These are phyloP conservation scores for Kalanchoe fedtschenkoi DNA, from an alignment of 164 flowering plant genomes.

Conservation along the genomic window DNA sequence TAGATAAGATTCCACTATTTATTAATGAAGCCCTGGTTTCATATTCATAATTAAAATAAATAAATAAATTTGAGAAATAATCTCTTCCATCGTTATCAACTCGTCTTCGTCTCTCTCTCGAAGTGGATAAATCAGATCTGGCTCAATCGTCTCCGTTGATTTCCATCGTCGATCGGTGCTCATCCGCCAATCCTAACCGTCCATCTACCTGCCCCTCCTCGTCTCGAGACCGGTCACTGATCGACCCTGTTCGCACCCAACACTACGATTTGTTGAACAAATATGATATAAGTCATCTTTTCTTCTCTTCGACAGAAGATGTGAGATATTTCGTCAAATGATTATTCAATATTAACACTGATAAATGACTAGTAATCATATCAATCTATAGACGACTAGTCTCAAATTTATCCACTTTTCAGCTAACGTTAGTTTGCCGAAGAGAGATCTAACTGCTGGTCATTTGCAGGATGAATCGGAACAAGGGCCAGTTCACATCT, in stretches of 20 bases:
- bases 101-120: too few species aligned
- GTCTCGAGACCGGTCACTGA: neutral
- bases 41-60: too few species aligned
- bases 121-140: neutral
- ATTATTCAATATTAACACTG: too few species aligned
- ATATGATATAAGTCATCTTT: too few species aligned
- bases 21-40: too few species aligned
- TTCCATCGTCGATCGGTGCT: neutral
- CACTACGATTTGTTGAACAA: neutral
- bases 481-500: slow-evolving; percentile 72
- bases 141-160: slow-evolving; percentile 1
- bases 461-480: slow-evolving; percentile 56
- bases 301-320: too few species aligned
- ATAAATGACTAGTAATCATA: too few species aligned
- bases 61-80: too few species aligned
- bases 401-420: neutral
- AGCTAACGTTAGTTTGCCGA: neutral
- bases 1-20: too few species aligned
- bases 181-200: slow-evolving; percentile 5
- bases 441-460: neutral
- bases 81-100: too few species aligned
- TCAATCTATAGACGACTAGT: too few species aligned
- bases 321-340: too few species aligned
- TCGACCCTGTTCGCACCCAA: neutral
- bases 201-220: neutral